Evolutionary conservation across 306 rosid species (phyloP).

Genomic region (Canavalia ensiformis): DNA sequence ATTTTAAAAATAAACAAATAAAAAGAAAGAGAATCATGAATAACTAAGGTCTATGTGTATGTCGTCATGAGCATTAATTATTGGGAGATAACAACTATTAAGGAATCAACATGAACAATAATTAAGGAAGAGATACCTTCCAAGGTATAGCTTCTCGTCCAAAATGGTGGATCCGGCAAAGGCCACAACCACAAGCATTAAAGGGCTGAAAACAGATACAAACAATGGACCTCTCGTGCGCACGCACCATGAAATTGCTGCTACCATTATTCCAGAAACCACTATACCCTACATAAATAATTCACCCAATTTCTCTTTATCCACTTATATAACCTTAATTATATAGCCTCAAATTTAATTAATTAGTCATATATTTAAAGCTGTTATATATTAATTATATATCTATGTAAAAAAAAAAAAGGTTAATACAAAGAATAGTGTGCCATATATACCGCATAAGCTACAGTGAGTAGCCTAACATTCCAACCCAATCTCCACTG

Average conservation of each 20-base stretch:
- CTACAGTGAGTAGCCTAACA: slow-evolving; percentile 45
- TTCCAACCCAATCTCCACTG: slow-evolving; percentile 55
- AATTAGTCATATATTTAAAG: too few species aligned
- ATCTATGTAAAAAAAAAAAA: background rate
- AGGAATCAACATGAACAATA: background rate
- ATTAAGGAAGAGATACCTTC: slow-evolving; percentile 32
- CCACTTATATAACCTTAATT: background rate
- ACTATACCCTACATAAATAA: slow-evolving; percentile 46
- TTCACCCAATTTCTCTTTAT: background rate
- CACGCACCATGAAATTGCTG: slow-evolving; percentile 43
- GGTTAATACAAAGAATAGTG: background rate
- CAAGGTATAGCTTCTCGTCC: slow-evolving; percentile 52
- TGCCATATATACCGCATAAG: slow-evolving; percentile 41
- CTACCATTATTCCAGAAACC: slow-evolving; percentile 50
- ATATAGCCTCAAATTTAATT: too few species aligned
- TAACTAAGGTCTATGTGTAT: background rate
- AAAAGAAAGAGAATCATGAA: background rate
- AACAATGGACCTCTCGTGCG: slow-evolving; percentile 48
- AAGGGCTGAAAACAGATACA: slow-evolving; percentile 51
- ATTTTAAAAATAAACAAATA: too few species aligned
- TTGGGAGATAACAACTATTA: background rate
- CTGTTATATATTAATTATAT: background rate
- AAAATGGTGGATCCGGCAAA: slow-evolving; percentile 47
- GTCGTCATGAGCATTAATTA: background rate
- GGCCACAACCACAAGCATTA: slow-evolving; percentile 49